These are phyloP conservation scores for Durotheca rogersii DNA, from an alignment of 495 filamentous ascomycete genomes.

Conservation along the genomic window DNA sequence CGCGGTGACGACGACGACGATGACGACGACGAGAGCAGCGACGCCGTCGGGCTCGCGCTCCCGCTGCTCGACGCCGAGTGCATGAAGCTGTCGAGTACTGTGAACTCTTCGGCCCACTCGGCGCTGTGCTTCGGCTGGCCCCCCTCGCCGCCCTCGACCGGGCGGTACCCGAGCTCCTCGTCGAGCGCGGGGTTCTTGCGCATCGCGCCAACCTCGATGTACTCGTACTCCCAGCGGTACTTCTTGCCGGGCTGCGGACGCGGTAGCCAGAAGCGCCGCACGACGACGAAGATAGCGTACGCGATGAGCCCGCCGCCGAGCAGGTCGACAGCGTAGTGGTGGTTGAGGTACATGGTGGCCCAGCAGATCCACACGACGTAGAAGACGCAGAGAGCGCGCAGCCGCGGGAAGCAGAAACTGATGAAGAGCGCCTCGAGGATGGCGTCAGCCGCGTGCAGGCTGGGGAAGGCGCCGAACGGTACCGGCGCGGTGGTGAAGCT, in stretches of 20 bases:
- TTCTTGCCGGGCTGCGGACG: constrained; percentile 77
- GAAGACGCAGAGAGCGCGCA: constrained; percentile 70
- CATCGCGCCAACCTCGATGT: constrained; percentile 70
- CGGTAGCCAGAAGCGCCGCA: constrained; percentile 76
- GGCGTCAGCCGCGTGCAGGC: constrained; percentile 81
- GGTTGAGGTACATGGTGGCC: constrained; percentile 97
- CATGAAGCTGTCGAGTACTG: constrained; percentile 26
- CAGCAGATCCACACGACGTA: constrained; percentile 95
- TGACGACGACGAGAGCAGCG: no score
- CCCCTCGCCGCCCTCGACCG: constrained; percentile 8
- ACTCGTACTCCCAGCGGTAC: constrained; percentile 94
- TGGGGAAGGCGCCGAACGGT: constrained; percentile 94
- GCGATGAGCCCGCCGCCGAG: constrained; percentile 82
- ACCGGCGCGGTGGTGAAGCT: constrained; percentile 84
- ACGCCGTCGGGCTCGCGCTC: constrained; percentile 19
- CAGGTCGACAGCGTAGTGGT: constrained; percentile 93
- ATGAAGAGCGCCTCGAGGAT: constrained; percentile 91
- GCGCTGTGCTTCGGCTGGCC: no score
- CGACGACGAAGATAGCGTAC: constrained; percentile 75
- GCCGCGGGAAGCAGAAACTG: constrained; percentile 79
- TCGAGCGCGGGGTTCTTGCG: constrained; percentile 35
- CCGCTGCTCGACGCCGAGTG: constrained; percentile 26
- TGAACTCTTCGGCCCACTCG: constrained; percentile 18
- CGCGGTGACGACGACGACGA: constrained; percentile 6
- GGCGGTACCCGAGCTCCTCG: constrained; percentile 41